These are phyloP conservation scores for Paratinospora sagittata DNA, from an alignment of 164 flowering plant genomes.

Conservation along the genomic window DNA sequence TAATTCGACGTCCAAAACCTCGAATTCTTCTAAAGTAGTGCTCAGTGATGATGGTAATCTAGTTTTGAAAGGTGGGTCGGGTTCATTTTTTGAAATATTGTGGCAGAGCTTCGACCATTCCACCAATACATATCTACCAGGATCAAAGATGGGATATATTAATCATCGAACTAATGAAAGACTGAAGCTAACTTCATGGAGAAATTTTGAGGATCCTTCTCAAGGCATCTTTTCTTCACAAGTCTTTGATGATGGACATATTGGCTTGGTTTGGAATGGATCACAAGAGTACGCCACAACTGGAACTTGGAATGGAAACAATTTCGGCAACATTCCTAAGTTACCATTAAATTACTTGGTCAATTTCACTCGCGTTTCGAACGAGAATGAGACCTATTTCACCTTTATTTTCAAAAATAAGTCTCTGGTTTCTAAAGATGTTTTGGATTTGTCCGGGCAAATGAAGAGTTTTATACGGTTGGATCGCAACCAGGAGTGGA, in stretches of 20 bases:
- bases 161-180: too few relatives aligned
- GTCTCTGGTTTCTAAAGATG: slow-evolving; percentile 2
- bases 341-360: not conserved
- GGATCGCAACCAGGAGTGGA: too few relatives aligned
- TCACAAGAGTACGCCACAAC: slow-evolving; percentile 9
- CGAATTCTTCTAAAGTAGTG: slow-evolving; percentile 35
- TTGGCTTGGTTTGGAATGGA: slow-evolving; percentile 11
- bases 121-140: too few relatives aligned
- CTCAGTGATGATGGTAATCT: slow-evolving; percentile 52
- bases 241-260: slow-evolving; percentile 6
- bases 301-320: slow-evolving; percentile 14
- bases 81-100: too few relatives aligned
- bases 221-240: slow-evolving; percentile 14
- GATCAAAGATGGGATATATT: too few relatives aligned
- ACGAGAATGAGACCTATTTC: slow-evolving; percentile 19
- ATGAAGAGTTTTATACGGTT: slow-evolving; percentile 14
- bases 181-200: slow-evolving; percentile 61
- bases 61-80: too few relatives aligned
- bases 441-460: slow-evolving; percentile 16
- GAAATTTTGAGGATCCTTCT: slow-evolving; percentile 20
- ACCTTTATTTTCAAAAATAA: slow-evolving; percentile 6
- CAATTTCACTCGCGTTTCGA: slow-evolving; percentile 13
- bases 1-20: too few relatives aligned
- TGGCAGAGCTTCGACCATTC: too few relatives aligned
- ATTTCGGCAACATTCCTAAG: not conserved